These are phyloP conservation scores for Capniomyces stellatus DNA, from an alignment of 371 early-diverging fungal genomes.

Conservation along the genomic window DNA sequence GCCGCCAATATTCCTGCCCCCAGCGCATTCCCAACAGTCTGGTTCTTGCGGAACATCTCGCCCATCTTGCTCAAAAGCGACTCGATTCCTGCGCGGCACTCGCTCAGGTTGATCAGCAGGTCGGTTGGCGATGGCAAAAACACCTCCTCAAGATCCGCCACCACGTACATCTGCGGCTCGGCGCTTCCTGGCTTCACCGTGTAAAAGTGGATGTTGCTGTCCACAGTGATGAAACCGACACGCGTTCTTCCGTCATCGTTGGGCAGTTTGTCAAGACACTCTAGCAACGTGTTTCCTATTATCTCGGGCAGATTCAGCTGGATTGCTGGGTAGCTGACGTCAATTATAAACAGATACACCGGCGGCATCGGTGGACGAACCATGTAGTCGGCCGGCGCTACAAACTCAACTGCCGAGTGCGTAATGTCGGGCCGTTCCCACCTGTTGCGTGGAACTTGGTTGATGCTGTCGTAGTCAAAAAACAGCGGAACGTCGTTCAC, in stretches of 20 bases:
- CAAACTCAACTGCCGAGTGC: conserved; percentile 76
- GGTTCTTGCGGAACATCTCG: conserved; percentile 53
- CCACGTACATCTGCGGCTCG: conserved; percentile 85
- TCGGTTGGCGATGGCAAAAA: conserved; percentile 83
- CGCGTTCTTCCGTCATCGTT: conserved; percentile 29
- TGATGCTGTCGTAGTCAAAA: conserved; percentile 74
- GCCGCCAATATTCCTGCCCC: conserved; percentile 72
- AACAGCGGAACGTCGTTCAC: conserved; percentile 63
- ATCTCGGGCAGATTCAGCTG: conserved; percentile 56
- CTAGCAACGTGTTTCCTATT: conserved; percentile 45
- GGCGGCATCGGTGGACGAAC: conserved; percentile 45
- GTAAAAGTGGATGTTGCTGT: conserved; percentile 83
- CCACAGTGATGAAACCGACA: conserved; percentile 81
- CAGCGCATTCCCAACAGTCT: conserved; percentile 48
- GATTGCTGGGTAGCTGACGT: conserved; percentile 70
- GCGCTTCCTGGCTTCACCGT: conserved; percentile 26
- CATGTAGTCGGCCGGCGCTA: conserved; percentile 48
- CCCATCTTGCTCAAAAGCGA: conserved; percentile 60
- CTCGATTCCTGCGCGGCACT: conserved; percentile 53
- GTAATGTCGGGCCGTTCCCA: conserved; percentile 88
- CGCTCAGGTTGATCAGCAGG: conserved; percentile 62
- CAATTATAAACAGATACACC: conserved; percentile 74
- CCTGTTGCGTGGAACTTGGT: conserved; percentile 78
- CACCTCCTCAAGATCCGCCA: conserved; percentile 73
- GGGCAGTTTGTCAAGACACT: conserved; percentile 61